Base-by-base conservation (phyloP, 1,139 yeast species). In the Saccharomyces hybrid region DNA sequence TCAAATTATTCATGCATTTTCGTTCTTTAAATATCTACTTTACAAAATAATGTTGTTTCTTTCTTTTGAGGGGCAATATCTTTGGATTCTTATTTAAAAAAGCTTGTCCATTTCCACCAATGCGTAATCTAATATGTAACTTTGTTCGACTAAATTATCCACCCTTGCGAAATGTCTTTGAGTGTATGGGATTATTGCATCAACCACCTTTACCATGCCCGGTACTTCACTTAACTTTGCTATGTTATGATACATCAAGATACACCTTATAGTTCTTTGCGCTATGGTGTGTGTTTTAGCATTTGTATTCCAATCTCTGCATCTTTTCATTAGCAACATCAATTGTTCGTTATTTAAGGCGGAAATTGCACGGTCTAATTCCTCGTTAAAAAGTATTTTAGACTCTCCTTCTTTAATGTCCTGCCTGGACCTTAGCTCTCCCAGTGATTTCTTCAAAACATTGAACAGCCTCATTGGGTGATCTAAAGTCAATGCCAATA, bases 221-320 rank as follows among this genome's bases (percentile, higher is more conserved):
- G 85, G 86, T 46, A 88, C 77, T 61, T 81, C 82, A 59, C 80
- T 77, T 54, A 91, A 72, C 58, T 77, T 76, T 20, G 81, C 80
- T 16, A 83, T 74, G 27, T 77, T 73, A 61, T 81, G 81, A 47
- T 76, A 76, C 49, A 75, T 73, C 56, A 93, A 72, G 41, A 91
- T 72, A 20, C 88, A 84, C 59, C 81, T 76, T 54, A 93, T 75
- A 41, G 90, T 73, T 54, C 82, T 82, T 69, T 93, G 99, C 26
- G 96, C 88, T 55, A 88, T 79, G 53, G 80, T 83, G 64, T 88
- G 88, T 48, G 88, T 84, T 64, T 84, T 82, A 54, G 89, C 87
- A 69, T 90, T 93, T 52, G 95, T 84, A 70, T 95, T 93, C 99
- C 99, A 93, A 67, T 89, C 96, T 63, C 97, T 81, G 32, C 90